These are phyloP conservation scores for Malassezia furfur DNA, from an alignment of 1,284 basidiomycete species.

Conservation along the genomic window DNA sequence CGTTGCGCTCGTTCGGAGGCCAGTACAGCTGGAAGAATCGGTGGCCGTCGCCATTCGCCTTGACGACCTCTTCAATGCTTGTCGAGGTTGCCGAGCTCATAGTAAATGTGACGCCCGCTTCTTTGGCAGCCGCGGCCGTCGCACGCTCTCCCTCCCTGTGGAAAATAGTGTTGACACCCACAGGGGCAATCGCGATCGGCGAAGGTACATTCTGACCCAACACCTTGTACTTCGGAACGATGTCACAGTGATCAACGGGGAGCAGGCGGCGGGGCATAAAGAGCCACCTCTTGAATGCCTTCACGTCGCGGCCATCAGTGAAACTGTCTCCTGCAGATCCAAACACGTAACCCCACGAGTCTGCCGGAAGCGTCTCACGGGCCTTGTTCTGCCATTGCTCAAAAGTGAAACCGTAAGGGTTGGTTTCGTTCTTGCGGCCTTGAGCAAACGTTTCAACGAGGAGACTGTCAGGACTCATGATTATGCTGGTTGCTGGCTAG, in stretches of 20 bases:
- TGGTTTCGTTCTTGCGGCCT: background rate
- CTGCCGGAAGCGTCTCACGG: background rate
- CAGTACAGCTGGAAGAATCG: conserved; percentile 48
- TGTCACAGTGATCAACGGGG: background rate
- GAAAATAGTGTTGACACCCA: conserved; percentile 10
- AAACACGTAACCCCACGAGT: background rate
- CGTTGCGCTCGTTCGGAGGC: conserved; percentile 54
- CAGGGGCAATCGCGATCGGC: conserved; percentile 4
- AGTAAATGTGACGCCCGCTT: conserved; percentile 29
- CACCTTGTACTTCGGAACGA: background rate
- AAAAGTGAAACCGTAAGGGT: background rate
- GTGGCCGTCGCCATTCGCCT: conserved; percentile 19
- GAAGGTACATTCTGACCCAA: conserved; percentile 7
- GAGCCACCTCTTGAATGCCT: background rate
- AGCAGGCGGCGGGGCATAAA: background rate
- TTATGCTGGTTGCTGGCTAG: too few relatives aligned
- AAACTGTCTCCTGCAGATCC: background rate
- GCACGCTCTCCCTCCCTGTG: conserved; percentile 25
- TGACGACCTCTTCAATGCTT: conserved; percentile 26
- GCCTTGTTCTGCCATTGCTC: background rate
- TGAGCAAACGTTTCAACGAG: background rate
- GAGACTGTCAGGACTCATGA: background rate
- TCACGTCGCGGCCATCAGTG: background rate
- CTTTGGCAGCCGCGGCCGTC: conserved; percentile 23
- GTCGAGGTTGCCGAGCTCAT: conserved; percentile 26